Conservation (phyloP, 2,329 filamentous ascomycete species). For the Epichloe aotearoae region DNA sequence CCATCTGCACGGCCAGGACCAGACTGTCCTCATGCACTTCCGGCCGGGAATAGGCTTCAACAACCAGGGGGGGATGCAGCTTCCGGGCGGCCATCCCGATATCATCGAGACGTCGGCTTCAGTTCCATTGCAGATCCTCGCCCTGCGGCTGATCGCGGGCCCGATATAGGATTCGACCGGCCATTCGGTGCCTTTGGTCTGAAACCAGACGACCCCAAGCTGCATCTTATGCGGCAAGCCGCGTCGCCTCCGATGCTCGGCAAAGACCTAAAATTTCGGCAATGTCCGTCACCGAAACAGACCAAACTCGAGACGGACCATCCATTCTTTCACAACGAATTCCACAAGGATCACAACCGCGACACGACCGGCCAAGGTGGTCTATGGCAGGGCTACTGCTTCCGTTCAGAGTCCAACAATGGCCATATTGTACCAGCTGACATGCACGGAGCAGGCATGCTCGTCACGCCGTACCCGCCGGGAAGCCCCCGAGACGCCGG, state of each 20-base stretch:
- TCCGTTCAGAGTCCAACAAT: constrained; percentile 23
- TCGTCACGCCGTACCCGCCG: constrained; percentile 35
- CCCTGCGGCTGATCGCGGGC: constrained; percentile 1
- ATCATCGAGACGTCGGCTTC: constrained; percentile 6
- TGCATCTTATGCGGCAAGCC: constrained; percentile 35
- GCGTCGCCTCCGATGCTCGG: constrained; percentile 81
- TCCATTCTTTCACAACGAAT: constrained; percentile 35
- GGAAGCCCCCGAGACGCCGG: constrained; percentile 28
- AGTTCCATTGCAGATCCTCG: background rate
- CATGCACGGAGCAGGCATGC: constrained; percentile 33
- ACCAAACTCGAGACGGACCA: constrained; percentile 76
- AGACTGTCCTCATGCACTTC: constrained; percentile 7
- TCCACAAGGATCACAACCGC: constrained; percentile 35
- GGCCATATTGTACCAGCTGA: constrained; percentile 27
- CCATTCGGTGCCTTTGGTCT: constrained; percentile 29
- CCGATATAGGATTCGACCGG: constrained; percentile 22
- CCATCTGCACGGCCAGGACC: constrained; percentile 11
- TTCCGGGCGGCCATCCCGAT: background rate
- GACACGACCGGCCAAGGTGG: constrained; percentile 46
- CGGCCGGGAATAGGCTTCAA: background rate
- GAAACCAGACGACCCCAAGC: constrained; percentile 25
- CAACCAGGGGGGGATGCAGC: background rate
- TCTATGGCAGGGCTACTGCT: constrained; percentile 68
- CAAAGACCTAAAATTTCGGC: constrained; percentile 63
- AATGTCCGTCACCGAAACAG: constrained; percentile 68